Conservation (phyloP, 2,329 filamentous ascomycete genomes). For the Diaporthe vaccinii region DNA sequence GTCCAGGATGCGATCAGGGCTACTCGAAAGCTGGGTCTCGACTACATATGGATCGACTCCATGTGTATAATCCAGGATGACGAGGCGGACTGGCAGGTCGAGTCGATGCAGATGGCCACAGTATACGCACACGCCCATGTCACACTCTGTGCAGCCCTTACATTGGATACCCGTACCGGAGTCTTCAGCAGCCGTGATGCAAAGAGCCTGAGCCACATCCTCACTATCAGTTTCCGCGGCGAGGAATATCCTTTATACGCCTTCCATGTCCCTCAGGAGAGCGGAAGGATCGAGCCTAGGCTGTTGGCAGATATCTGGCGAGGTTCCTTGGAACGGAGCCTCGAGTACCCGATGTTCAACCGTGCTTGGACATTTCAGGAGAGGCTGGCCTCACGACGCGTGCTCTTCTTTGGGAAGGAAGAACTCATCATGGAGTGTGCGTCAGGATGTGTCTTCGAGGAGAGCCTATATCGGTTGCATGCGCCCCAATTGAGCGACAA, state of each 20-base stretch:
- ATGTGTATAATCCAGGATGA: constrained; percentile 40
- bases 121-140: constrained; percentile 27
- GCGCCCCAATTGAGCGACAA: neutral
- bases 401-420: constrained; percentile 17
- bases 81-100: constrained; percentile 1
- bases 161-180: neutral
- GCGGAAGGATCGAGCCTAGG: constrained; percentile 2
- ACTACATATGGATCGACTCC: constrained; percentile 37
- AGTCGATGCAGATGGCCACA: constrained; percentile 20
- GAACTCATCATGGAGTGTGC: constrained; percentile 30
- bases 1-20: constrained; percentile 16
- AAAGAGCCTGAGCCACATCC: neutral
- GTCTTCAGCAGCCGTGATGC: neutral
- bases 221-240: constrained; percentile 1
- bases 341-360: neutral
- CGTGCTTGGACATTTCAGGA: constrained; percentile 31
- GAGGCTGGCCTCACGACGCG: constrained; percentile 20
- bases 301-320: neutral
- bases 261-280: constrained; percentile 8
- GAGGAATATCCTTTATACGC: neutral
- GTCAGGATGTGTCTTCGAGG: neutral
- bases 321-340: neutral
- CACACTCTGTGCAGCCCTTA: constrained; percentile 5
- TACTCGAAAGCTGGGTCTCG: constrained; percentile 6
- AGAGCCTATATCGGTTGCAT: neutral